Evolutionary conservation across 345 rosid genomes (phyloP).

Genomic region (Citrus inodora): DNA sequence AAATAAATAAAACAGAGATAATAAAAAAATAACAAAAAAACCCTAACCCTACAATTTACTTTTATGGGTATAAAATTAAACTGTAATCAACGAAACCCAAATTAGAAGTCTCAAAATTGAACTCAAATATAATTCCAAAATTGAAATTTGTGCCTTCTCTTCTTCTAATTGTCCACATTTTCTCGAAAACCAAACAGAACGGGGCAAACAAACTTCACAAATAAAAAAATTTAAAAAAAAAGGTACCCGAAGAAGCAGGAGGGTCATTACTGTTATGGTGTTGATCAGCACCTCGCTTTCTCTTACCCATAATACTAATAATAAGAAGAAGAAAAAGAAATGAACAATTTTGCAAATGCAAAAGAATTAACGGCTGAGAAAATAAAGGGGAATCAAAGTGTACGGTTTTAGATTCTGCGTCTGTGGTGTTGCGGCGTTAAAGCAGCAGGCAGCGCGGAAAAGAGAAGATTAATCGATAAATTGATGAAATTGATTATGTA

Average conservation of each 20-base stretch:
- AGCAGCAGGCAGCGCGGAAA: neutral
- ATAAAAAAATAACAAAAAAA: neutral
- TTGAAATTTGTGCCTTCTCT: neutral
- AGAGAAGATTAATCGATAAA: no score
- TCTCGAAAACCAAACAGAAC: conserved; percentile 4
- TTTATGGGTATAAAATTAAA: no score
- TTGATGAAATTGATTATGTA: neutral
- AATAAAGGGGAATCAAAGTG: neutral
- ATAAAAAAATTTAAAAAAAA: neutral
- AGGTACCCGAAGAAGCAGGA: conserved; percentile 42
- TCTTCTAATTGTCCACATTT: neutral
- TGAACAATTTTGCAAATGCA: neutral
- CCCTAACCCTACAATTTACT: neutral
- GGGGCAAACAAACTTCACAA: neutral
- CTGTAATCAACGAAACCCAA: neutral
- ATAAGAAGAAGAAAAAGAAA: neutral
- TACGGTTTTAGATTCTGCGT: conserved; percentile 5
- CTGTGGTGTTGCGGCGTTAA: conserved; percentile 5
- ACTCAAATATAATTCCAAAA: neutral
- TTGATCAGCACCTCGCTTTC: conserved; percentile 28
- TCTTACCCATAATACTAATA: conserved; percentile 38
- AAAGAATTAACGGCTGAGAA: conserved; percentile 11
- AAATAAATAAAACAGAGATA: no score
- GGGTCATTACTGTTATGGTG: conserved; percentile 4
- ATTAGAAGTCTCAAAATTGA: neutral